These are phyloP conservation scores for Blastobotrys peoriensis DNA, from an alignment of 805 yeast species.

Conservation along the genomic window DNA sequence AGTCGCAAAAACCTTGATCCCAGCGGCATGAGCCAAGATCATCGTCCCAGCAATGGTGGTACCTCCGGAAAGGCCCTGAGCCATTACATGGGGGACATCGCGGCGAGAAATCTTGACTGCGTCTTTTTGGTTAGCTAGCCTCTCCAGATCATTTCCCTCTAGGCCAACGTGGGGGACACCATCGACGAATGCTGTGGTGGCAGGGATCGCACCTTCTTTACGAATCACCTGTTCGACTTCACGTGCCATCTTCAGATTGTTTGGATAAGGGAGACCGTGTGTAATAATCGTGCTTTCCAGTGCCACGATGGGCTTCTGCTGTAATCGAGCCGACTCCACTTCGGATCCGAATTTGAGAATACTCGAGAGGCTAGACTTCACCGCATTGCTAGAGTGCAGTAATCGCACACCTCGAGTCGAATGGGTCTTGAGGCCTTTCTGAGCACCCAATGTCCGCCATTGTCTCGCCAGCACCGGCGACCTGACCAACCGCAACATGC, in stretches of 20 bases:
- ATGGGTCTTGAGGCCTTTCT: too few relatives aligned
- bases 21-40: conserved; percentile 70
- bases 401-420: too few relatives aligned
- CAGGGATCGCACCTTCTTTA: conserved; percentile 65
- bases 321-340: conserved; percentile 53
- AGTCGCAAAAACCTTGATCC: conserved; percentile 81
- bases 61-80: conserved; percentile 64
- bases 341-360: conserved; percentile 34
- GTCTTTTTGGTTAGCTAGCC: conserved; percentile 38
- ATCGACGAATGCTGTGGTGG: conserved; percentile 70
- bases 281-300: conserved; percentile 83
- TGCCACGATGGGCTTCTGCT: conserved; percentile 65
- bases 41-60: conserved; percentile 87
- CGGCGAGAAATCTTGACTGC: conserved; percentile 68
- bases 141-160: conserved; percentile 39
- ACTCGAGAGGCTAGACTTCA: too few relatives aligned
- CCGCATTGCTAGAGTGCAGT: too few relatives aligned
- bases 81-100: conserved; percentile 69
- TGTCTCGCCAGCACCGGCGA: too few relatives aligned
- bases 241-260: conserved; percentile 65
- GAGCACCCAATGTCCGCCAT: too few relatives aligned
- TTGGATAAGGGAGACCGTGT: conserved; percentile 83
- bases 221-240: conserved; percentile 60
- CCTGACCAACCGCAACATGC: too few relatives aligned
- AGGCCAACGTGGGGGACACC: conserved; percentile 74